Evolutionary conservation across 176 grass and related monocot genomes (phyloP), one percentile per base, ranked within the genome.

Genomic region (Bolboschoenus planiculmis): DNA sequence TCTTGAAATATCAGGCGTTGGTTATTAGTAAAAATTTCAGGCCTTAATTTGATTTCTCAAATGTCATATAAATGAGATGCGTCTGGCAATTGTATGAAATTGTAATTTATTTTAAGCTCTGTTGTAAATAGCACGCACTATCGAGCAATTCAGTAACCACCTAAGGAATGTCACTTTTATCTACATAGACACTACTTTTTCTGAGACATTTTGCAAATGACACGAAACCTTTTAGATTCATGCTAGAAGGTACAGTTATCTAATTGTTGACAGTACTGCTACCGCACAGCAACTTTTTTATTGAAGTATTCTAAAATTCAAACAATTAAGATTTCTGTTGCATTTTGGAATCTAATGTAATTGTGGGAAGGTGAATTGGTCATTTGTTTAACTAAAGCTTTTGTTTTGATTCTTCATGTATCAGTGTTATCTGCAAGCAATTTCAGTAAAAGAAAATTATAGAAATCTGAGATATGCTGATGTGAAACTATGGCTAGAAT

Each of bases 11-110:
- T 7, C 63, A 37, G 34, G 14, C 56, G 31, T 43, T 72, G 35
- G 85, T 90, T 90, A 58, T 67, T 74, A 62, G 80, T 84, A 50
- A 79, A 54, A 70, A 81, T 77, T 78, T 67, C 55, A 79, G n/a
- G n/a, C n/a, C n/a, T n/a, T n/a, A n/a, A n/a, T n/a, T n/a, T n/a
- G n/a, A n/a, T n/a, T n/a, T n/a, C n/a, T n/a, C n/a, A n/a, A n/a
- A n/a, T 34, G 61, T 1, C 13, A 18, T 5, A 64, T 64, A 33
- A 34, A 34, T 64, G 4, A 35, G 61, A 7, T 64, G 61, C 4
- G 11, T 34, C 9, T 64, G 61, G 10, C 4, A 35, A 34, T 4
- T 70, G 65, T 23, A 42, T 70, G n/a, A 1, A 40, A 21, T 70
- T 42, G 7, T 42, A 70, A 70, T 70, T 18, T 7, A n/a, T n/a